These are phyloP conservation scores for Saccharomycopsis crataegensis DNA, from an alignment of 1,139 yeast genomes.

Conservation along the genomic window DNA sequence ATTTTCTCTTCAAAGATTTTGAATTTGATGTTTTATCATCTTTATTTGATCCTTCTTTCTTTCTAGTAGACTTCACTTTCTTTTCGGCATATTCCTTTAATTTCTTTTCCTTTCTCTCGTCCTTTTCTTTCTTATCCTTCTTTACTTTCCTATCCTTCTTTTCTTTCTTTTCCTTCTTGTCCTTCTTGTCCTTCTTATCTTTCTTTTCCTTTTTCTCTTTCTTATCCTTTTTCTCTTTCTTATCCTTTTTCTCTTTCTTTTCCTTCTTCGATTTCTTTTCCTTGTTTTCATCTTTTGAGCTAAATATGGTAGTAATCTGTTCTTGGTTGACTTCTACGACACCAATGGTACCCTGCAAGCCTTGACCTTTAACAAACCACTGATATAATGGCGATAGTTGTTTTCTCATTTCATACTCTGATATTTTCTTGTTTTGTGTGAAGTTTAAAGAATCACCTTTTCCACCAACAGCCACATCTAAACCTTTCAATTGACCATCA, in stretches of 20 bases:
- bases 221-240: slow-evolving; percentile 22
- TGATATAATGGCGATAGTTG: slow-evolving; percentile 54
- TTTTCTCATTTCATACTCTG: slow-evolving; percentile 42
- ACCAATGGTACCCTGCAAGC: slow-evolving; percentile 70
- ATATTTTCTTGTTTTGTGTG: slow-evolving; percentile 39
- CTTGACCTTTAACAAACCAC: slow-evolving; percentile 77
- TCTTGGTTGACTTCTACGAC: slow-evolving; percentile 23
- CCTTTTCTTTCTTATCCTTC: slow-evolving; percentile 22
- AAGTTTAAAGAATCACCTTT: slow-evolving; percentile 31
- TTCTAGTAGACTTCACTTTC: slow-evolving; percentile 19
- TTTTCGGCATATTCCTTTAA: slow-evolving; percentile 22
- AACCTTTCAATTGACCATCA: slow-evolving; percentile 80
- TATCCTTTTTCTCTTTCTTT: slow-evolving; percentile 22
- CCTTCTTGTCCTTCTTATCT: slow-evolving; percentile 19
- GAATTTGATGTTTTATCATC: slow-evolving; percentile 22
- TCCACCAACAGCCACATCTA: slow-evolving; percentile 43
- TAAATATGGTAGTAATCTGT: slow-evolving; percentile 2
- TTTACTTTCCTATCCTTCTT: slow-evolving; percentile 8
- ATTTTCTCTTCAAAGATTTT: slow-evolving; percentile 20
- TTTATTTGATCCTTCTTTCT: slow-evolving; percentile 22
- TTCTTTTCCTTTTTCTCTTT: slow-evolving; percentile 21
- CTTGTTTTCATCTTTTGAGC: slow-evolving; percentile 23
- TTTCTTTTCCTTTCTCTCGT: slow-evolving; percentile 21
- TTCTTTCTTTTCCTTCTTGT: slow-evolving; percentile 1
- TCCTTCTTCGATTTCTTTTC: slow-evolving; percentile 21